These are phyloP conservation scores for Serendipita sp. DNA, from an alignment of 768 basidiomycete genomes.

Conservation along the genomic window DNA sequence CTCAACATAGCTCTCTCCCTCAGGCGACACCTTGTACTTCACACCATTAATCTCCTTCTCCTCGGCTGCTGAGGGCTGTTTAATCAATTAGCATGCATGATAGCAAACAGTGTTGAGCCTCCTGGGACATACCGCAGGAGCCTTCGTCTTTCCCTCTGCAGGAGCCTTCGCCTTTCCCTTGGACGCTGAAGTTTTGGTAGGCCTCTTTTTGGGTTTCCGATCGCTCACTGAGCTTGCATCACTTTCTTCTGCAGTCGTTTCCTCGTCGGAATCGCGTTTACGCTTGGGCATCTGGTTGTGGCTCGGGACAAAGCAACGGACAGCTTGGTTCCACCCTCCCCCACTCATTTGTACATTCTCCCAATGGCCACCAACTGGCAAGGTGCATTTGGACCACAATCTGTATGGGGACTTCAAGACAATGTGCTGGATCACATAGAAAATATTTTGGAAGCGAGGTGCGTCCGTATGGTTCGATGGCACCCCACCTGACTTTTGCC, in stretches of 20 bases:
- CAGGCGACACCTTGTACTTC: background rate
- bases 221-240: background rate
- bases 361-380: background rate
- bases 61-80: background rate
- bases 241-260: background rate
- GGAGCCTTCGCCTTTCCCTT: background rate
- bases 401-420: constrained; percentile 2
- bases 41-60: background rate
- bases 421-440: constrained; percentile 2
- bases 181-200: background rate
- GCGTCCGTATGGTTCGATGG: background rate
- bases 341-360: background rate
- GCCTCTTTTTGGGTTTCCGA: background rate
- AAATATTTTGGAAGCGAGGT: constrained; percentile 1
- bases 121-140: background rate
- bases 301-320: background rate
- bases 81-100: background rate
- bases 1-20: background rate
- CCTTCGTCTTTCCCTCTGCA: background rate
- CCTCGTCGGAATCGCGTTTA: background rate
- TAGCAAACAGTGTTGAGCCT: background rate
- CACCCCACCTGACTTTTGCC: background rate
- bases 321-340: background rate
- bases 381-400: background rate
- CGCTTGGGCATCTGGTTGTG: constrained; percentile 2